A percentile compares a stretch with the other conserved stretches of the same genome.
phyloP scores from a whole-genome alignment of 208 protist genomes.

The Eutreptiella sp. region DNA sequence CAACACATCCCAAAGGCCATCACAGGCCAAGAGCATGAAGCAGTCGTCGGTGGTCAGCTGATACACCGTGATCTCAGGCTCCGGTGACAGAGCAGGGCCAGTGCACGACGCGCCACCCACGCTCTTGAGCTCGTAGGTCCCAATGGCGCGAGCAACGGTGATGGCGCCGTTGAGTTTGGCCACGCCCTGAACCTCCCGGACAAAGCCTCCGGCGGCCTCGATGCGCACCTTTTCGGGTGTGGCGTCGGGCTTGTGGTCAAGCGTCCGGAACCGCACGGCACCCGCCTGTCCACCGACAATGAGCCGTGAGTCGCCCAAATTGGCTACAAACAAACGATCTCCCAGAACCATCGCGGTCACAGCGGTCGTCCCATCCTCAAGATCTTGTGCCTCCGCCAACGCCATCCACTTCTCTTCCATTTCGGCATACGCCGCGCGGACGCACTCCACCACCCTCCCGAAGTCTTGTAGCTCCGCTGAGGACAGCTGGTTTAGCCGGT shows the following conservation, averaged over 20 bases:
- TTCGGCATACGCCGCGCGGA: too few relatives aligned
- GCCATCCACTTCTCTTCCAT: too few relatives aligned
- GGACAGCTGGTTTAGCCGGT: too few relatives aligned
- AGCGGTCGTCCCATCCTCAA: conserved; percentile 68
- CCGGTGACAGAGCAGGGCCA: conserved; percentile 66
- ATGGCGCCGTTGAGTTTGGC: conserved; percentile 1
- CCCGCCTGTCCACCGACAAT: conserved; percentile 64
- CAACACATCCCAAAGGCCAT: conserved; percentile 87
- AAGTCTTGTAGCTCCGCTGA: too few relatives aligned
- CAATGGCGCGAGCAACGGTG: conserved; percentile 5
- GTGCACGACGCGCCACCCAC: conserved; percentile 43
- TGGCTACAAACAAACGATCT: conserved; percentile 65
- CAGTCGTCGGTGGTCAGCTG: conserved; percentile 47
- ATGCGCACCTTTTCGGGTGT: conserved; percentile 65
- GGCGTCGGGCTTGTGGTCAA: conserved; percentile 76
- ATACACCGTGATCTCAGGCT: conserved; percentile 28
- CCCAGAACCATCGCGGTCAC: conserved; percentile 62
- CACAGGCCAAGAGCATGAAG: conserved; percentile 82
- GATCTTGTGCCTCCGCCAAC: too few relatives aligned
- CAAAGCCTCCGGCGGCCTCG: conserved; percentile 62
- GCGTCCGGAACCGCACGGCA: conserved; percentile 62
- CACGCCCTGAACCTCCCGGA: too few relatives aligned
- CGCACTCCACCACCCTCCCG: too few relatives aligned
- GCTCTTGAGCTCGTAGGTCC: conserved; percentile 41
- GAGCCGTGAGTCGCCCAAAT: conserved; percentile 76